These are phyloP conservation scores for Vickermania ingenoplastis DNA, from an alignment of 208 protist genomes.

Conservation along the genomic window DNA sequence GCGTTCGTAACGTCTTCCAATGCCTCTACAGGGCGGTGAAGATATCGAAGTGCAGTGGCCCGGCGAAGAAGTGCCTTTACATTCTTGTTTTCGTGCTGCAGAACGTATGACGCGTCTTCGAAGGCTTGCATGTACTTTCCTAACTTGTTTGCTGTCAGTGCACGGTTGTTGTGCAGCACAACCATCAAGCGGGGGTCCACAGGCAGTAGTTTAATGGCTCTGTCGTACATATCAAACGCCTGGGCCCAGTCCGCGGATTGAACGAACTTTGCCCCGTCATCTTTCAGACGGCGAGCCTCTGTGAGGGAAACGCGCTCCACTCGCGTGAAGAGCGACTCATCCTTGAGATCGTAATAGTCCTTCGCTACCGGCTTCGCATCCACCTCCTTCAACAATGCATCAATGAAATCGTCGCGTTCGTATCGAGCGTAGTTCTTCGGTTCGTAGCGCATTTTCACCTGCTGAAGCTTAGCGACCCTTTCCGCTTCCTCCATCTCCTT, in stretches of 20 bases:
- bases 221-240: conserved; percentile 20
- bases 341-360: background rate
- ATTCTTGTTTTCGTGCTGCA: conserved; percentile 18
- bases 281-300: conserved; percentile 21
- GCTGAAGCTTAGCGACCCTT: conserved; percentile 5
- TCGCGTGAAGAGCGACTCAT: conserved; percentile 9
- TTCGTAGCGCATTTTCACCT: conserved; percentile 35
- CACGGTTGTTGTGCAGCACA: conserved; percentile 33
- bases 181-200: conserved; percentile 14
- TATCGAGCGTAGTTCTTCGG: conserved; percentile 29
- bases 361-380: conserved; percentile 4
- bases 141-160: conserved; percentile 17
- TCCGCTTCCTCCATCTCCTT: conserved; percentile 2
- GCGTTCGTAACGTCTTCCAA: conserved; percentile 17
- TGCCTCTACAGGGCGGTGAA: conserved; percentile 27
- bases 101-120: conserved; percentile 23
- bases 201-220: conserved; percentile 16
- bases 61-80: conserved; percentile 35
- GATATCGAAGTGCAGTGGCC: conserved; percentile 15
- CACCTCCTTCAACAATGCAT: conserved; percentile 18
- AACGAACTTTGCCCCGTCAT: conserved; percentile 17
- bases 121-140: conserved; percentile 11
- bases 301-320: conserved; percentile 20
- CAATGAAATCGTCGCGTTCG: conserved; percentile 35
- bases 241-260: conserved; percentile 12